A percentile compares a stretch with the other conserved stretches of the same genome.
Conservation (phyloP, 176 grass and related monocot species). For the Otatea glauca region DNA sequence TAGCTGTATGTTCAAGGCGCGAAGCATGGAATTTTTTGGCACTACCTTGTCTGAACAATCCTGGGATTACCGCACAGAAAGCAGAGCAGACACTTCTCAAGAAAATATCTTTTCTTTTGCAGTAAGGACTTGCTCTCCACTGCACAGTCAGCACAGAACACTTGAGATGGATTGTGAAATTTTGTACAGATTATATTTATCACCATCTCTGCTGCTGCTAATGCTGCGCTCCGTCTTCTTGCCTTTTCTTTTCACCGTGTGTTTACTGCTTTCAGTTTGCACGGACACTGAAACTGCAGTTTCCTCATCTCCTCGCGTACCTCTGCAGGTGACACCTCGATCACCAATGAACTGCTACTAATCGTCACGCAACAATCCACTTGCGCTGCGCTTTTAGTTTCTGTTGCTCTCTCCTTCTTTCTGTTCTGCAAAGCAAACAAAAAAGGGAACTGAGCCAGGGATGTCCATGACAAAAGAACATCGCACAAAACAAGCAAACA, state of each 20-base stretch:
- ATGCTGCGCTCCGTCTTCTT: not conserved
- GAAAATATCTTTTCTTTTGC: not conserved
- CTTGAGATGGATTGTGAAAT: not conserved
- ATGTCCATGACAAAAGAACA: not conserved
- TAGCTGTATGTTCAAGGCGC: not conserved
- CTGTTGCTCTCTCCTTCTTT: not conserved
- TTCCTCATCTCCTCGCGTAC: not conserved
- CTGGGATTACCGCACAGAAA: not conserved
- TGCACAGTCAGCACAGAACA: not conserved
- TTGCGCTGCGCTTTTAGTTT: not conserved
- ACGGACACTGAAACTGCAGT: not conserved
- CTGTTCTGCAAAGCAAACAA: slow-evolving; percentile 26
- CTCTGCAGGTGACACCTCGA: not conserved
- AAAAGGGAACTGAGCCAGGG: not conserved
- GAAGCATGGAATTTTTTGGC: not conserved
- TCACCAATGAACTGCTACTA: not conserved
- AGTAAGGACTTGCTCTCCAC: not conserved
- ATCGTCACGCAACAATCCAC: not conserved
- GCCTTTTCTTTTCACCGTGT: not conserved
- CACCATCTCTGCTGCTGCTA: not conserved
- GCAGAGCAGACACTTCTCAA: not conserved
- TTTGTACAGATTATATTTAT: not conserved
- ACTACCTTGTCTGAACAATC: not conserved
- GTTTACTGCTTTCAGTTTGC: not conserved
- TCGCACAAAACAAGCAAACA: not conserved